phyloP scores from a whole-genome alignment of 108 stramenopile species.

The Aurantiochytrium sp. region DNA sequence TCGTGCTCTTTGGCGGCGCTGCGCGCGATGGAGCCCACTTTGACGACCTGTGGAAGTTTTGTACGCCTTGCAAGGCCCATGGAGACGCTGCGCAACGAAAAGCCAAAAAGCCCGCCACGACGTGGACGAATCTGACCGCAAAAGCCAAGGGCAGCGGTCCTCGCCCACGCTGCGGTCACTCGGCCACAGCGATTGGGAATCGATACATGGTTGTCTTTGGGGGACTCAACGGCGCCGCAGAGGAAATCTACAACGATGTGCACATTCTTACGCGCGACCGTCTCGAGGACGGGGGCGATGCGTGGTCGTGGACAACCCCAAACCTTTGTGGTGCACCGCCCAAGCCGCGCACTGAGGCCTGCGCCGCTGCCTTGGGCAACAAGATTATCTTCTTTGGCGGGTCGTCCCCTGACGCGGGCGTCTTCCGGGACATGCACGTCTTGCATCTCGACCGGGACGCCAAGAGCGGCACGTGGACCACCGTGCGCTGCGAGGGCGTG shows the following conservation, averaged over 20 bases:
- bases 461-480: not conserved
- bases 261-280: not conserved
- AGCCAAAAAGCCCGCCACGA: not conserved
- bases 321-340: not conserved
- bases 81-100: too few relatives aligned
- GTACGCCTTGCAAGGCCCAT: too few relatives aligned
- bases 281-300: not conserved
- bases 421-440: not conserved
- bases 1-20: constrained; percentile 24
- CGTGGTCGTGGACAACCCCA: not conserved
- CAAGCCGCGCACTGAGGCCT: not conserved
- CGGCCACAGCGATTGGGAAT: not conserved
- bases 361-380: not conserved
- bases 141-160: not conserved
- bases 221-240: not conserved
- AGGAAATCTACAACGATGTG: not conserved
- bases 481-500: not conserved
- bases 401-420: not conserved
- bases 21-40: not conserved
- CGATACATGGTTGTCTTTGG: not conserved
- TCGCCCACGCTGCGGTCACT: not conserved
- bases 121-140: not conserved
- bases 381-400: not conserved
- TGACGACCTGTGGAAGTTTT: not conserved
- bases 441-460: not conserved